Conservation (phyloP, 169 alveolate species). For the Miamiensis avidus region DNA sequence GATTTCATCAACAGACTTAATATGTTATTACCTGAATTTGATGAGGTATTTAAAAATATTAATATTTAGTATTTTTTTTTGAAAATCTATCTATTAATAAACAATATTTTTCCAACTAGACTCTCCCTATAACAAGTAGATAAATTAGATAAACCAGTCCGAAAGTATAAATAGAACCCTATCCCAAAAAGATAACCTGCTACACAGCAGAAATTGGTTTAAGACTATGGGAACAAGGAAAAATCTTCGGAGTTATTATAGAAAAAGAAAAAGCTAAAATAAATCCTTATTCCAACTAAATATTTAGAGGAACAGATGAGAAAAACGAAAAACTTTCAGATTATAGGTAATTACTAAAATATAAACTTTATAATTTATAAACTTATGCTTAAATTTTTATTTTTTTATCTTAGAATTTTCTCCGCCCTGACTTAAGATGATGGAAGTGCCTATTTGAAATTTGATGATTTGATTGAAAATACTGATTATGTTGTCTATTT, state of each 20-base stretch:
- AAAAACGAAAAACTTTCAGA: background rate
- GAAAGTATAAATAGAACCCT: background rate
- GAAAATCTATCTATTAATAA: too few relatives aligned
- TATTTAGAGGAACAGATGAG: slow-evolving; percentile 10
- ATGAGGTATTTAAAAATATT: background rate
- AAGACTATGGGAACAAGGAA: slow-evolving; percentile 21
- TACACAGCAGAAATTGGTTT: slow-evolving; percentile 3
- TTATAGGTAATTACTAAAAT: background rate
- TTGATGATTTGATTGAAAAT: slow-evolving; percentile 12
- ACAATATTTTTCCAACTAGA: background rate
- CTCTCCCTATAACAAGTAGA: background rate
- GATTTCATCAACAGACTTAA: background rate
- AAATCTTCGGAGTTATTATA: slow-evolving; percentile 6
- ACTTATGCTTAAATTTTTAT: background rate
- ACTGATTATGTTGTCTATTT: background rate
- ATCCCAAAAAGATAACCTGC: background rate
- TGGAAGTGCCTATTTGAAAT: background rate
- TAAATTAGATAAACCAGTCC: slow-evolving; percentile 11
- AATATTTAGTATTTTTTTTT: too few relatives aligned
- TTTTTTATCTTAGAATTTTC: background rate
- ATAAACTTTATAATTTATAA: too few relatives aligned
- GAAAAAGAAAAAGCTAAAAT: background rate
- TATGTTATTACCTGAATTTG: slow-evolving; percentile 3
- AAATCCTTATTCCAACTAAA: slow-evolving; percentile 2
- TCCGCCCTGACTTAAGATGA: background rate